Base-by-base conservation (phyloP, 306 rosid genomes). In the Datisca glomerata region DNA sequence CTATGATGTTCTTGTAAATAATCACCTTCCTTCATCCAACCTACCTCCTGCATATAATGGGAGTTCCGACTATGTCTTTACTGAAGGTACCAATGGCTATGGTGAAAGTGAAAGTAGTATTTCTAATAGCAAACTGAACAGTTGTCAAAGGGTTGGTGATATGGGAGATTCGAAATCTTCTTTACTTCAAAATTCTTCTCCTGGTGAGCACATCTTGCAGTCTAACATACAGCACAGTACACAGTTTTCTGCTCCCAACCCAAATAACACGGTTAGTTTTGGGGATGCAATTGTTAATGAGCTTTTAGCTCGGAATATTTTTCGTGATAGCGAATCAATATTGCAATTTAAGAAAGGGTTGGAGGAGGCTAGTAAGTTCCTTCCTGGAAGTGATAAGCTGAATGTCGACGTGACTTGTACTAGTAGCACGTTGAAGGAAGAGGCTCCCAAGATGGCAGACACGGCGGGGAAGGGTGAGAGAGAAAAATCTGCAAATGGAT, bases 311-410 rank as follows among this genome's bases (percentile, higher is more conserved):
- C 79, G 67, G 38, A 85, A 74, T 61, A 71, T 80, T 37, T 85
- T 69, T 28, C 69, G 70, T 31, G 70, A 77, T 45, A 76, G 52
- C 34, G 71, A 70, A 16, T 80, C 93, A 29, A 56, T 80, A 34
- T 64, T 61, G 59, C 93, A 77, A 60, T 85, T 80, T 53, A 66
- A 41, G 36, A 76, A 68, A 65, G 96, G 96, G 24, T 51, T 80
- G 24, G 96, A 85, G 81, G 93, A 85, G 59, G 96, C 93, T 29
- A 85, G 89, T 12, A 80, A 77, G 66, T 85, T 85, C 75, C 93
- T 85, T 59, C 93, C 93, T 2, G 70, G 47, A 39, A 43, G 43
- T 6, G 41, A 51, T 57, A 73, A 60, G 51, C 54, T 80, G 35
- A 31, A 55, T 34, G 43, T 72, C 49, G 72, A 76, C 44, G 40